Evolutionary conservation across 768 basidiomycete genomes (phyloP), one percentile per base, ranked within the genome.

Genomic region (Artomyces pyxidatus): DNA sequence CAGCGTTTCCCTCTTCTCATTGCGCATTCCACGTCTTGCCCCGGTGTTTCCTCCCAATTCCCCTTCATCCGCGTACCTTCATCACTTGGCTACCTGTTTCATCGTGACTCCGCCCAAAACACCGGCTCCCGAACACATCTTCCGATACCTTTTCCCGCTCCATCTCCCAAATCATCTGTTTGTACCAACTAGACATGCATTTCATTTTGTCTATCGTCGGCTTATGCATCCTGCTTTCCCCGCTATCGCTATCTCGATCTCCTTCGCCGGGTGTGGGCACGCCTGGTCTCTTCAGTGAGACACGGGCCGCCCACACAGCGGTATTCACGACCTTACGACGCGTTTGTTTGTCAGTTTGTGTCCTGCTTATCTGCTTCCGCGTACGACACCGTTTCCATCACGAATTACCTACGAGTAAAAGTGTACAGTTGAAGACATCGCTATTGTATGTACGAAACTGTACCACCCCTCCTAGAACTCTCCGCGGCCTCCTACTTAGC

Each of bases 111-210:
- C 46, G 32, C 39, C 43, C 46, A 41, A 46, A 38, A 53, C 58
- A 48, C 37, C 58, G 59, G 59, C 52, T 56, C 37, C 43, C 51
- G 52, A 55, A 55, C n/a, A n/a, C 61, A 51, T 58, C 49, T 53
- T 58, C 50, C 22, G 47, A 54, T 32, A 44, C 42, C 29, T 50
- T 51, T 61, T 51, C 46, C 55, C 57, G 19, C 48, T 37, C 26
- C 47, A 60, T 62, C 62, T 66, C 64, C 64, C 26, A 30, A 30
- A 42, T 29, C 48, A 55, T 49, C 48, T 41, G 37, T 55, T 19
- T 80, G 81, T 83, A 84, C 82, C 75, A 77, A 81, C 76, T 82
- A 84, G 80, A 83, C 73, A 82, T 79, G 75, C 77, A 66, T 66
- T 64, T 66, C 61, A 67, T 61, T 49, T 28, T 16, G 22, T 65